Percentiles rank a stretch among this genome's conserved stretches.
These are phyloP conservation scores for Cytospora chrysosperma DNA, from an alignment of 2,329 filamentous ascomycete genomes.

Conservation along the genomic window DNA sequence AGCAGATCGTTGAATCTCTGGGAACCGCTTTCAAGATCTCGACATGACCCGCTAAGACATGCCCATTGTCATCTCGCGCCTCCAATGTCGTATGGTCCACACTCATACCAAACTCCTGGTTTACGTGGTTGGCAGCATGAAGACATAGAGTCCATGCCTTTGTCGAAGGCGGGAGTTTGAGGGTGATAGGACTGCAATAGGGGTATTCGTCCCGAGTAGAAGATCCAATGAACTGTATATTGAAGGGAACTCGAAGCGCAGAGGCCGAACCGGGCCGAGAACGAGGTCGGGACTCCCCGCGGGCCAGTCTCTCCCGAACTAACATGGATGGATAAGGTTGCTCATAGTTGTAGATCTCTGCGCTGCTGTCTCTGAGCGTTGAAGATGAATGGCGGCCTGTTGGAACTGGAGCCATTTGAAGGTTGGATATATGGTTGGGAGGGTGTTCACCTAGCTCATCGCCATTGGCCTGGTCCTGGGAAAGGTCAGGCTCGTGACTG, in stretches of 20 bases:
- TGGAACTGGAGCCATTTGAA: neutral
- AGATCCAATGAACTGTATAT: neutral
- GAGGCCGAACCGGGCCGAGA: neutral
- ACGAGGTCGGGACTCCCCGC: neutral
- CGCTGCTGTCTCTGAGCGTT: neutral
- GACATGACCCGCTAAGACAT: neutral
- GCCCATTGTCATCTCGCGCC: neutral
- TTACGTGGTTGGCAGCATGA: neutral
- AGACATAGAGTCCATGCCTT: neutral
- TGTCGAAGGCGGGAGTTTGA: neutral
- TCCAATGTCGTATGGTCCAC: neutral
- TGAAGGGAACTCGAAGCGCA: neutral
- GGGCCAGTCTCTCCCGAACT: neutral
- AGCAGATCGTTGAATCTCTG: neutral
- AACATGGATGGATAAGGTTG: neutral
- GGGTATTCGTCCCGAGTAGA: neutral
- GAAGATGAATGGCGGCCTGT: neutral
- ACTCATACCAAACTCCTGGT: neutral
- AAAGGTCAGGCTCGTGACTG: neutral
- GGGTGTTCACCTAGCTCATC: neutral
- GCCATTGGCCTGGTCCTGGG: neutral
- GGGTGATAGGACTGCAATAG: neutral
- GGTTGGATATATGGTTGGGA: neutral
- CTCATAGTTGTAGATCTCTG: neutral
- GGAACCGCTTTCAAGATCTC: neutral